A percentile compares a stretch with the other conserved stretches of the same genome.
These are phyloP conservation scores for Solanum peruvianum DNA, from an alignment of 257 asterid species.

Conservation along the genomic window DNA sequence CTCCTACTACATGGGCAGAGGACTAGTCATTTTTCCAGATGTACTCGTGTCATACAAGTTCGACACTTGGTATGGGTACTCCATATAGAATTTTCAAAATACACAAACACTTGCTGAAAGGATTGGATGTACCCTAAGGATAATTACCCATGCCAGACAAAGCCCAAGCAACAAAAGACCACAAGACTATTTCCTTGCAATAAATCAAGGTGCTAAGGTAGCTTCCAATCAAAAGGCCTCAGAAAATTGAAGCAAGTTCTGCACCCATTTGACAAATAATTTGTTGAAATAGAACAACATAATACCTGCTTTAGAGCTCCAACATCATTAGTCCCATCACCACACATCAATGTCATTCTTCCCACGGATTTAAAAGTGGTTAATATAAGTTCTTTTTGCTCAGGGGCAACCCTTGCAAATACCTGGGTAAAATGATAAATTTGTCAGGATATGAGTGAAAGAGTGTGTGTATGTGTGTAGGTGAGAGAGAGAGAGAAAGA, in stretches of 20 bases:
- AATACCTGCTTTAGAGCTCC: slow-evolving; percentile 98
- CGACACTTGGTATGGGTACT: neutral
- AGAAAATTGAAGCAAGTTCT: neutral
- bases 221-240: neutral
- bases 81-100: neutral
- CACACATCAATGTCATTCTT: slow-evolving; percentile 92
- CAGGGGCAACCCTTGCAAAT: slow-evolving; percentile 98
- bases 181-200: neutral
- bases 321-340: slow-evolving; percentile 98
- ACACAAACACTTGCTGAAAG: neutral
- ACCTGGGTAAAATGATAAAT: slow-evolving; percentile 34
- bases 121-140: neutral
- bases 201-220: neutral
- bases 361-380: slow-evolving; percentile 94
- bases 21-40: neutral
- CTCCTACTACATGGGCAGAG: neutral
- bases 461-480: neutral
- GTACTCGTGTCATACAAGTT: neutral
- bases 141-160: neutral
- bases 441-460: neutral
- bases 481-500: neutral
- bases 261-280: neutral
- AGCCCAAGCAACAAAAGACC: neutral
- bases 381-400: slow-evolving; percentile 94
- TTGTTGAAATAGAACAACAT: neutral